Evolutionary conservation across 1,284 basidiomycete species (phyloP).

Genomic region (Erythrobasidium hasegawianum): DNA sequence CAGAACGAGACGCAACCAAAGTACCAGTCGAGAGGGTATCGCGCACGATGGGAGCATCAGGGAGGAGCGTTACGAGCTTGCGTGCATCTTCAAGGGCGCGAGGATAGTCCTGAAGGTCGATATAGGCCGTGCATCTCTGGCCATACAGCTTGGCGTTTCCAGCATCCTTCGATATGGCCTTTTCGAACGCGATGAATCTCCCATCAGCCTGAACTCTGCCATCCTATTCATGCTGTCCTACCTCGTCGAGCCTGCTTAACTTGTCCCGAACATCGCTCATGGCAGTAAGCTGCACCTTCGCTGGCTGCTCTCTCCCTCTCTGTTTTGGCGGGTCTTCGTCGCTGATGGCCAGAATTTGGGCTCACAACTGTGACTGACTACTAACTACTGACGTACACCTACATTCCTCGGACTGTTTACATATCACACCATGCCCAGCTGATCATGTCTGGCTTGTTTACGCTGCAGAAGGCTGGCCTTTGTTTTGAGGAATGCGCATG

Average conservation of each 20-base stretch:
- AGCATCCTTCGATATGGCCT: not conserved
- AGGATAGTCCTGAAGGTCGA: slow-evolving; percentile 7
- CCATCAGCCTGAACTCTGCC: not conserved
- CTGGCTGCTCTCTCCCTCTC: too few species aligned
- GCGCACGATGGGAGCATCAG: slow-evolving; percentile 27
- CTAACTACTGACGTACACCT: too few species aligned
- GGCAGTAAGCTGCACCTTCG: not conserved
- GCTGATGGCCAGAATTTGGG: too few species aligned
- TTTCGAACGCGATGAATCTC: not conserved
- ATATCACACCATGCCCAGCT: too few species aligned
- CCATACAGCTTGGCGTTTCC: slow-evolving; percentile 19
- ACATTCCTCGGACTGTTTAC: too few species aligned
- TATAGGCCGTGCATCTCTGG: slow-evolving; percentile 27
- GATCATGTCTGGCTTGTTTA: too few species aligned
- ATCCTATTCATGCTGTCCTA: not conserved
- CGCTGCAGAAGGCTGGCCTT: not conserved
- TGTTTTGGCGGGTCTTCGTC: too few species aligned
- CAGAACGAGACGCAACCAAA: not conserved
- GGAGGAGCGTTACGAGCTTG: slow-evolving; percentile 11
- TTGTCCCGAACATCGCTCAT: not conserved
- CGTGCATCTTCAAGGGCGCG: slow-evolving; percentile 20
- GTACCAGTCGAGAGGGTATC: not conserved
- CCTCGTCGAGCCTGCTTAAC: not conserved
- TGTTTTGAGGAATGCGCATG: not conserved
- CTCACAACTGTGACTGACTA: too few species aligned